Percentiles rank a stretch among this genome's conserved stretches.
Evolutionary conservation across 2,329 filamentous ascomycete genomes (phyloP).

Genomic region (Monosporascus sp.): DNA sequence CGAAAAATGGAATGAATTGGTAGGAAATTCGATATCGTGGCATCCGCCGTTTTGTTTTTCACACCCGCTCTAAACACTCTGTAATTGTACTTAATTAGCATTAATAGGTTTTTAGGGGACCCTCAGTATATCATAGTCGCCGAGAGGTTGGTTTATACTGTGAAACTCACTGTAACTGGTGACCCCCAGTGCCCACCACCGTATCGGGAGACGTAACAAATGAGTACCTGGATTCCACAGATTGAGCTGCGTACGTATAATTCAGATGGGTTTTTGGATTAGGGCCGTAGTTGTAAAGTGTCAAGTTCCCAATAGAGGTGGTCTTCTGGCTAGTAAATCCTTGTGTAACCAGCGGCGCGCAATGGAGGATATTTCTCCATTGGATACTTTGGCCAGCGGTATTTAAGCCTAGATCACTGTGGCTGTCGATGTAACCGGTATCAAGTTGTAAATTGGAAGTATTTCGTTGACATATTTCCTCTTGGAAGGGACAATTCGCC

Average conservation of each 20-base stretch:
- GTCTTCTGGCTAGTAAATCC: constrained; percentile 3
- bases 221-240: neutral
- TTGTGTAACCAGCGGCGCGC: constrained; percentile 7
- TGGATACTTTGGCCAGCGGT: neutral
- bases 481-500: constrained; percentile 5
- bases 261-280: neutral
- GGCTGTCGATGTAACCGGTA: constrained; percentile 6
- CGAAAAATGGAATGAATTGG: neutral
- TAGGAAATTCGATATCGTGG: neutral
- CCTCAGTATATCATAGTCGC: too few relatives aligned
- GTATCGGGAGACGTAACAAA: neutral
- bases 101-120: too few relatives aligned
- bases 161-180: neutral
- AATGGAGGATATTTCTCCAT: constrained; percentile 5
- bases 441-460: constrained; percentile 5
- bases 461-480: constrained; percentile 1
- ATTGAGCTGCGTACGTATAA: constrained; percentile 2
- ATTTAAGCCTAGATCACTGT: constrained; percentile 6
- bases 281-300: constrained; percentile 8
- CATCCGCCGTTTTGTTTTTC: neutral
- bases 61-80: neutral
- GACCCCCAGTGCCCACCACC: too few relatives aligned
- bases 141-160: too few relatives aligned
- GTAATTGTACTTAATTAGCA: neutral
- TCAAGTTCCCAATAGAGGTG: neutral